Conservation (phyloP, 2,329 filamentous ascomycete species). For the Colletotrichum noveboracense region DNA sequence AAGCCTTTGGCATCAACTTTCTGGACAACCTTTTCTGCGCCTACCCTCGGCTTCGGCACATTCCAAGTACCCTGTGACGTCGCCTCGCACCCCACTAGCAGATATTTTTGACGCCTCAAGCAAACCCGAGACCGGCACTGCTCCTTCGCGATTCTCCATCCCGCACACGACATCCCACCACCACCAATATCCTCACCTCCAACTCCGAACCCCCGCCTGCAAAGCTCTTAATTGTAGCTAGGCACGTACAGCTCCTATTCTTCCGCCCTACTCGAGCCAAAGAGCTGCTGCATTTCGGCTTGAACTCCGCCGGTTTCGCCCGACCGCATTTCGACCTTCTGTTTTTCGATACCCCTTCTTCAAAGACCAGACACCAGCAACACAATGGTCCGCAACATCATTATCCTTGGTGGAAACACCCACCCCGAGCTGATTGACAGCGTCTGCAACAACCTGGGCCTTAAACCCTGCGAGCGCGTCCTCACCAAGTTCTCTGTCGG, state of each 20-base stretch:
- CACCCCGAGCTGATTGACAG: constrained; percentile 87
- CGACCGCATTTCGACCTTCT: background rate
- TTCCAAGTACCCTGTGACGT: constrained; percentile 17
- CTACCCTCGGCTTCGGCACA: constrained; percentile 16
- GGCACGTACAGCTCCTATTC: background rate
- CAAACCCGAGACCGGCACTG: constrained; percentile 22
- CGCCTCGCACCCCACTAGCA: constrained; percentile 21
- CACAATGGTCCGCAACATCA: constrained; percentile 90
- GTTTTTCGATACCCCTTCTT: background rate
- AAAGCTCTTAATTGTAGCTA: background rate
- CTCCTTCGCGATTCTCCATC: constrained; percentile 17
- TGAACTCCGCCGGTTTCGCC: constrained; percentile 10
- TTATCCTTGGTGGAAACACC: constrained; percentile 90
- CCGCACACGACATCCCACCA: constrained; percentile 4
- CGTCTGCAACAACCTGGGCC: constrained; percentile 87
- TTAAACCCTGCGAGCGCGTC: constrained; percentile 83
- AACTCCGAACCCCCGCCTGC: background rate
- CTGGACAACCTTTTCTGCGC: background rate
- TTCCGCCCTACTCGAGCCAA: background rate
- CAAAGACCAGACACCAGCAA: background rate
- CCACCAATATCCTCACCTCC: background rate
- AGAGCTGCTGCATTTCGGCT: background rate
- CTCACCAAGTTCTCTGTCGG: constrained; percentile 94
- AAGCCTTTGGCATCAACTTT: background rate
- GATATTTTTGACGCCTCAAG: constrained; percentile 19